Base-by-base conservation (phyloP, 202 grass and related monocot genomes). In the Schoenoplectus tabernaemontani region DNA sequence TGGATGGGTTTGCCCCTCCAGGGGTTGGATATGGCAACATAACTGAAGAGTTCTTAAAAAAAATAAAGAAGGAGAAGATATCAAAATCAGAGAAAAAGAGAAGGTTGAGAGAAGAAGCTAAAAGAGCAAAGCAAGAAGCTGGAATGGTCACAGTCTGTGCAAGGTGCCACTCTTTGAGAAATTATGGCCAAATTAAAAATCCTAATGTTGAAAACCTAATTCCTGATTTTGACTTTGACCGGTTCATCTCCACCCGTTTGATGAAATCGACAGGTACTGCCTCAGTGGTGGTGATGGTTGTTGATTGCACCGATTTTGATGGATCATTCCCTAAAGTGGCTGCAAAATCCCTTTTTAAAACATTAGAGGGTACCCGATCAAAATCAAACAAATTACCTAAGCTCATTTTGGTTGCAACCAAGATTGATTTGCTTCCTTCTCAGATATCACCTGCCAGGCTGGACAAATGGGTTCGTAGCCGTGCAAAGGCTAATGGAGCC, bases 181-280 rank as follows among this genome's bases (percentile, higher is more conserved):
- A 97, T 57, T 92, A 92, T 0, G 94, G 94, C 26, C 85, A 90
- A 78, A 91, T 97, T 41, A 97, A 93, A 86, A 97, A 97, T n/a
- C 68, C 93, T 56, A 90, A 86, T 24, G 91, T 72, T 0, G 94
- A 97, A 46, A 97, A 97, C 71, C 79, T 97, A 64, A 93, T 97
- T 38, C 94, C 94, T 0, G 94, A 97, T 76, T 97, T 97, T 17
- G 94, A 97, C 82, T 97, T 97, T 1, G 91, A 93, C 46, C 77
- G 89, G 17, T 83, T 93, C 80, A 93, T 97, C 50, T 89, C 91
- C 0, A 90, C 87, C 58, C 86, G 91, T 39, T 57, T 97, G 84
- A 91, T 93, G 89, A 97, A 87, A 72, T 81, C 85, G 9, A 77
- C 87, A 0, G 79, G 89, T 7, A 87, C 89, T 53, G 57, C 86